Base-by-base conservation (phyloP, 331 rosid genomes). In the Cucumis variabilis region DNA sequence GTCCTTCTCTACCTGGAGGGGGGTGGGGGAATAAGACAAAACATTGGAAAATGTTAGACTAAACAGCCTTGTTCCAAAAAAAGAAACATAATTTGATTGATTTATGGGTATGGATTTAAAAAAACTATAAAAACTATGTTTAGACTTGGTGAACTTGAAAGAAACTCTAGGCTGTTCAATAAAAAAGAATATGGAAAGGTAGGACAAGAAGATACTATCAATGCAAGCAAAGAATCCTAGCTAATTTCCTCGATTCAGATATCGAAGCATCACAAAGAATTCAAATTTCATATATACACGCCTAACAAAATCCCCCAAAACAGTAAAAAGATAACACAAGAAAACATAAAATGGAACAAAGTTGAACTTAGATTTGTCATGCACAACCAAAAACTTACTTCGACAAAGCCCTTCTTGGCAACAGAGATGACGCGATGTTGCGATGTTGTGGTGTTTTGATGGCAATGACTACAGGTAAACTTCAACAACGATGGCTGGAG, bases 321-420 rank as follows among this genome's bases (percentile, higher is more conserved):
- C 23, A 0, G 25, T 14, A 7, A 78, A 16, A 72, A 72, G 41
- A n/a, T 71, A 28, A 71, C 11, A 71, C 14, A 23, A 73, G 46
- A 33, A 50, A 13, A 37, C 41, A 37, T 37, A 37, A 37, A 37
- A 37, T 37, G 41, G 41, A 37, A 37, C 41, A 8, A 27, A 79
- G 41, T 79, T 79, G 15, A 53, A 79, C 16, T 33, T 8, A 79
- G 10, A 53, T 14, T 79, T 79, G 8, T 79, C 9, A 25, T 5
- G 48, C 15, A 65, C 11, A 81, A 65, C 25, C 11, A 27, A 67
- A 87, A 28, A 89, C 98, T 93, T 86, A 95, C 99, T 30, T 30
- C 37, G 37, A 30, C 37, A 30, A 3, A 30, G 37, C 37, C 37
- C 37, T 30, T 30, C 37, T 30, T 30, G 37, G 37, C 37, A 30